Evolutionary conservation across 768 basidiomycete species (phyloP), one percentile per base, ranked within the genome.

Genomic region (Suillus placidus): DNA sequence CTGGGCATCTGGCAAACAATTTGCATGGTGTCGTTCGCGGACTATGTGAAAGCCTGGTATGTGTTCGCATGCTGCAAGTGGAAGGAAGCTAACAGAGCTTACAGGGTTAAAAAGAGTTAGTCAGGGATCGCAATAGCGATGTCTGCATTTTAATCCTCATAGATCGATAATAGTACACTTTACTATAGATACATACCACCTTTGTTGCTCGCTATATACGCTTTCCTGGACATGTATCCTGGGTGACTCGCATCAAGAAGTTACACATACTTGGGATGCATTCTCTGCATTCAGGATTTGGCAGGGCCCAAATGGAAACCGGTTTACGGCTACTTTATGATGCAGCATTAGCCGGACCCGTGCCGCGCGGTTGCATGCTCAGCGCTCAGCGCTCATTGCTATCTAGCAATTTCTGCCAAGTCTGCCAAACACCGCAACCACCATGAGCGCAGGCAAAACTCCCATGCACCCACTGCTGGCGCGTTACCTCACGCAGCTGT

Each of bases 1-100:
- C 88, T 99, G 66, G 95, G 97, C 66, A 86, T 97, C 75, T 97
- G 95, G 95, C 95, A 97, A 80, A 97, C 95, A 8, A 84, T 98
- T 70, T 99, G 97, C 84, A 99, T 99, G 97, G 97, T 99, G 70
- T 95, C 94, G 26, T 91, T 98, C 69, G 95, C 96, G 23, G 96
- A 98, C 80, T 95, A 95, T 74, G 95, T 98, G 69, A 97, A 95
- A 77, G 84, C 81, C 64, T 95, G 93, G 91, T 91, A 68, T 42
- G 84, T 62, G 43, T 30, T 63, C 34, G 5, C 16, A 16, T 43
- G 13, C 37, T 20, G 32, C 6, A 10, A 10, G 18, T 18, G 18
- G 10, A 12, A 56, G 9, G 26, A 60, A 60, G 6, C 18, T 42
- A 32, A 60, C 26, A 13, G 10, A 47, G 35, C 64, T 47, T 68